Base-by-base conservation (phyloP, 768 basidiomycete genomes). In the Russula emetica region DNA sequence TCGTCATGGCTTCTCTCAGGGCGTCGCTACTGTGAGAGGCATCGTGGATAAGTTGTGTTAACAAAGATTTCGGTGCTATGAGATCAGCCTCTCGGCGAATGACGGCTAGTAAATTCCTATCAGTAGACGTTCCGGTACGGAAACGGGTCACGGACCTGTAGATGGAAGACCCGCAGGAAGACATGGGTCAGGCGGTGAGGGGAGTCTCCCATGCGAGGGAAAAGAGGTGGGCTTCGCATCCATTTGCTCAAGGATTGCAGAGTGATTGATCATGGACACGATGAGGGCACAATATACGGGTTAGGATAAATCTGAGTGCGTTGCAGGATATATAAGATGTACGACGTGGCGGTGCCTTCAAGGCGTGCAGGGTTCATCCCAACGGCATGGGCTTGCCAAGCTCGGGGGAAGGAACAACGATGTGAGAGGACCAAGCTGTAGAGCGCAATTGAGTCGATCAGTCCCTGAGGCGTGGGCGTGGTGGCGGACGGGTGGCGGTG, bases 81-180 rank as follows among this genome's bases (percentile, higher is more conserved):
- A 73, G 72, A 47, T 80, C 77, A 32, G 88, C 91, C 76, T 93
- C 91, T 51, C 90, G 83, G 73, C 83, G 78, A 26, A 93, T 74
- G 69, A 90, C 86, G 58, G 82, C 87, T 88, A 72, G 49, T 65
- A 69, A 70, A 13, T 53, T 67, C 73, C 61, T 72, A 73, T 67
- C 4, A 47, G 24, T 47, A 53, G n/a, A 30, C 24, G 5, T 9
- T 38, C 42, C 26, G 30, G 30, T 52, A 44, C 47, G 26, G 62
- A 58, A 61, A 34, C 16, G 52, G 62, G 11, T 44, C 26, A 45
- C 77, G 82, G 68, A 87, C 87, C 81, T 65, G 76, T 79, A 9
- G 85, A 81, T 16, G 90, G 90, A 51, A 91, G 79, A n/a, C 88
- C 80, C 57, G 80, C 82, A 36, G 84, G 87, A 38, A 91, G 78